phyloP scores from a whole-genome alignment of 768 basidiomycete species.

The Phylloporus sp. region DNA sequence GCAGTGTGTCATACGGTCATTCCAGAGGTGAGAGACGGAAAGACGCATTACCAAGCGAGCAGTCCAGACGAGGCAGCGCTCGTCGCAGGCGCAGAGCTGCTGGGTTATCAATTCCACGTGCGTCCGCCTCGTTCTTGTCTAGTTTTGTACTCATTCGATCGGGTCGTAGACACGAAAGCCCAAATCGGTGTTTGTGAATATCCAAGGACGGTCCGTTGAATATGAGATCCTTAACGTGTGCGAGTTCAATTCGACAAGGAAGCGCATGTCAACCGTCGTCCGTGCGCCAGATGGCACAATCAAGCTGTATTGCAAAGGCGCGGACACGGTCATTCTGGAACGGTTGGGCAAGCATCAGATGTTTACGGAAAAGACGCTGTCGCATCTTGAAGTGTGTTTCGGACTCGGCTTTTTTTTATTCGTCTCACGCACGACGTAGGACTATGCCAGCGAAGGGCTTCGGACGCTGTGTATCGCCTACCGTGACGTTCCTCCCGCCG shows the following conservation, averaged over 20 bases:
- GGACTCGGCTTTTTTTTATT: neutral
- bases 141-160: too few species aligned
- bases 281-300: slow-evolving; percentile 85
- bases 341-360: slow-evolving; percentile 81
- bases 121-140: slow-evolving; percentile 29
- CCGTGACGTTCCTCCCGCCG: slow-evolving; percentile 85
- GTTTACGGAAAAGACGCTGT: slow-evolving; percentile 79
- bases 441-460: slow-evolving; percentile 95
- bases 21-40: slow-evolving; percentile 85
- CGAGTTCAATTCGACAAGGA: slow-evolving; percentile 97
- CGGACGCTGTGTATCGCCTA: slow-evolving; percentile 95
- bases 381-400: slow-evolving; percentile 79
- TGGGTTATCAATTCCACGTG: slow-evolving; percentile 94
- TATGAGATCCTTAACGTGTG: slow-evolving; percentile 94
- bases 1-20: slow-evolving; percentile 99
- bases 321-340: slow-evolving; percentile 96
- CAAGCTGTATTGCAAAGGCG: slow-evolving; percentile 95
- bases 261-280: slow-evolving; percentile 95
- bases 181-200: slow-evolving; percentile 86
- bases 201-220: slow-evolving; percentile 67
- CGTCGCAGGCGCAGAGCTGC: slow-evolving; percentile 85
- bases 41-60: slow-evolving; percentile 90
- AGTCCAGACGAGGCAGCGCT: slow-evolving; percentile 98
- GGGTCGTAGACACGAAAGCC: slow-evolving; percentile 84
- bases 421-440: slow-evolving; percentile 39